Percentiles rank a stretch among this genome's conserved stretches.
These are phyloP conservation scores for Daldinia childiae DNA, from an alignment of 495 filamentous ascomycete species.

Conservation along the genomic window DNA sequence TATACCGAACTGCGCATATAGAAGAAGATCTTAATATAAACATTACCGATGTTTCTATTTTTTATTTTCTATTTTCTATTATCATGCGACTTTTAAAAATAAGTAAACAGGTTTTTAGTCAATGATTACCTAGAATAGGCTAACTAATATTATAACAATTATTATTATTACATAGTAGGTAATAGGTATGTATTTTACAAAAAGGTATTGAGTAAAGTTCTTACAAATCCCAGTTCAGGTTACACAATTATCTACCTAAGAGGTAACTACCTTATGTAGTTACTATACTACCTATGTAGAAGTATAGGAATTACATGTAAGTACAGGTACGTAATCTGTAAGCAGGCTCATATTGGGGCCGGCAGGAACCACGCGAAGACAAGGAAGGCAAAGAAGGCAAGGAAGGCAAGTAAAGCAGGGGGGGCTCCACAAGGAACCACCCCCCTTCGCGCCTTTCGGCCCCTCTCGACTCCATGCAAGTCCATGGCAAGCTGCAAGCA, in stretches of 20 bases:
- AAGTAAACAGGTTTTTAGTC: neutral
- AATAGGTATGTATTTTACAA: too few relatives aligned
- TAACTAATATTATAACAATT: neutral
- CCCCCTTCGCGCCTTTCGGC: conserved; percentile 14
- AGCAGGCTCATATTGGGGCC: conserved; percentile 21
- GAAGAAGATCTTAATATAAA: conserved; percentile 5
- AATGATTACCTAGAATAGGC: too few relatives aligned
- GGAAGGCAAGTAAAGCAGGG: conserved; percentile 13
- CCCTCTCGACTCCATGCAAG: conserved; percentile 26
- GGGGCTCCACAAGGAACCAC: conserved; percentile 10
- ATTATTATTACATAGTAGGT: too few relatives aligned
- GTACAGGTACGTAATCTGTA: conserved; percentile 34
- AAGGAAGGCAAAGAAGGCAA: conserved; percentile 24
- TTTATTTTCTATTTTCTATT: neutral
- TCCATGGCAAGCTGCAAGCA: neutral
- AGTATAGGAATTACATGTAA: neutral
- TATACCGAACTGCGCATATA: neutral
- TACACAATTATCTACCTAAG: conserved; percentile 24
- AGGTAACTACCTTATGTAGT: too few relatives aligned
- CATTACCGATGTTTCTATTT: neutral
- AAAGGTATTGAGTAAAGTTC: conserved; percentile 6
- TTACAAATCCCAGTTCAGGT: conserved; percentile 2
- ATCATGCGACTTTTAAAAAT: neutral
- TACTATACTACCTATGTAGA: too few relatives aligned
- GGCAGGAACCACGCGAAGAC: conserved; percentile 38